Conservation (phyloP, 2,329 filamentous ascomycete species). For the Aureobasidium sp. region DNA sequence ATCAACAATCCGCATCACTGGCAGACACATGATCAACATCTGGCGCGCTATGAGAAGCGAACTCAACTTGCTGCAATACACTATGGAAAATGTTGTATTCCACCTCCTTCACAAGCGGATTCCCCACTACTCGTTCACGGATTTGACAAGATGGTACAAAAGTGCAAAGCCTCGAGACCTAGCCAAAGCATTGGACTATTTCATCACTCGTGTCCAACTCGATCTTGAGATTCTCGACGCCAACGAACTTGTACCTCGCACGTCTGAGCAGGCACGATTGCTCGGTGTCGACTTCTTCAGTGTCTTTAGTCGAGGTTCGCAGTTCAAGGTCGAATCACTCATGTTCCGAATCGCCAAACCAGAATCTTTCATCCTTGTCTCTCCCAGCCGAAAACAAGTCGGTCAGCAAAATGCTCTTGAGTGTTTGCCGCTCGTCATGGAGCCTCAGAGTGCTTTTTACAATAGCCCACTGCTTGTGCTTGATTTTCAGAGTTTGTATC, state of each 20-base stretch:
- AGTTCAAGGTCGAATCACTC: slow-evolving; percentile 97
- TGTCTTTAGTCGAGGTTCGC: slow-evolving; percentile 87
- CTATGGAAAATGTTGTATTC: slow-evolving; percentile 91
- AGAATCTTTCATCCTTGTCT: slow-evolving; percentile 85
- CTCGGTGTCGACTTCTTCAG: slow-evolving; percentile 96
- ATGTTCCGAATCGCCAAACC: slow-evolving; percentile 99
- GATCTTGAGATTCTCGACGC: slow-evolving; percentile 86
- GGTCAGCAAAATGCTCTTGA: slow-evolving; percentile 90
- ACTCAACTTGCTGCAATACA: slow-evolving; percentile 86
- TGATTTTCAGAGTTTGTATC: slow-evolving; percentile 94
- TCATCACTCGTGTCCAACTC: slow-evolving; percentile 65
- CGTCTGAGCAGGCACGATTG: slow-evolving; percentile 87
- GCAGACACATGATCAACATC: slow-evolving; percentile 92
- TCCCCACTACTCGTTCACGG: slow-evolving; percentile 75
- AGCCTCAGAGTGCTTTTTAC: slow-evolving; percentile 92
- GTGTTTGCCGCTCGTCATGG: slow-evolving; percentile 93
- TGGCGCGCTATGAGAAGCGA: slow-evolving; percentile 96
- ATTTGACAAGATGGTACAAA: slow-evolving; percentile 75
- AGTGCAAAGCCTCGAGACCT: slow-evolving; percentile 63
- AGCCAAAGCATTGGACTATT: slow-evolving; percentile 70
- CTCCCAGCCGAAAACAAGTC: slow-evolving; percentile 85
- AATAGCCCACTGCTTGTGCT: slow-evolving; percentile 81
- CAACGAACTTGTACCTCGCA: slow-evolving; percentile 81
- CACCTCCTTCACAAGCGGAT: slow-evolving; percentile 81
- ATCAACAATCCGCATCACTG: slow-evolving; percentile 85